These are phyloP conservation scores for Platanus orientalis DNA, from an alignment of 164 flowering plant genomes.

Conservation along the genomic window DNA sequence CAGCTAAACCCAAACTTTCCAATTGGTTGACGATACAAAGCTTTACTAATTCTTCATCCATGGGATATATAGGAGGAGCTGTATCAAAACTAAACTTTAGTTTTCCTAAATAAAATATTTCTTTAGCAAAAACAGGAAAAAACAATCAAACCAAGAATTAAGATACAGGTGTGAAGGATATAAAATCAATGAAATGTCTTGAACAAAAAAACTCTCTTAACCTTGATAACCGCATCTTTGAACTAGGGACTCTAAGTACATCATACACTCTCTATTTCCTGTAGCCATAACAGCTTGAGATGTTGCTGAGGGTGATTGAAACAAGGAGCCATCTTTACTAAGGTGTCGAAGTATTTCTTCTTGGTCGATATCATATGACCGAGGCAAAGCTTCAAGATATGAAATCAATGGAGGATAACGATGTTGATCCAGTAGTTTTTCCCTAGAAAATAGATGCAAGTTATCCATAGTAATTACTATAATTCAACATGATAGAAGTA, in stretches of 20 bases:
- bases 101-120: background rate
- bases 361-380: slow-evolving; percentile 6
- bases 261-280: slow-evolving; percentile 19
- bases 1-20: slow-evolving; percentile 23
- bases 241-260: slow-evolving; percentile 28
- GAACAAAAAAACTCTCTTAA: background rate
- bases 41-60: slow-evolving; percentile 26
- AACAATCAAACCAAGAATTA: background rate
- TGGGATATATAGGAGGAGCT: slow-evolving; percentile 30
- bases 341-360: slow-evolving; percentile 16
- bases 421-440: slow-evolving; percentile 12
- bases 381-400: slow-evolving; percentile 35
- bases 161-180: background rate
- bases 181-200: too few relatives aligned
- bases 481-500: background rate
- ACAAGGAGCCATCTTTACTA: slow-evolving; percentile 34
- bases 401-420: slow-evolving; percentile 20
- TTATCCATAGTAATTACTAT: background rate
- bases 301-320: slow-evolving; percentile 45
- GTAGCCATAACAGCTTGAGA: slow-evolving; percentile 34
- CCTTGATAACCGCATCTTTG: slow-evolving; percentile 31
- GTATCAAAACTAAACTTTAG: background rate
- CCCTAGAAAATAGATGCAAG: slow-evolving; percentile 18
- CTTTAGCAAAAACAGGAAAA: background rate
- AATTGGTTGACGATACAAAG: slow-evolving; percentile 31